Base-by-base conservation (phyloP, 345 rosid species). In the Lepidium africanum region DNA sequence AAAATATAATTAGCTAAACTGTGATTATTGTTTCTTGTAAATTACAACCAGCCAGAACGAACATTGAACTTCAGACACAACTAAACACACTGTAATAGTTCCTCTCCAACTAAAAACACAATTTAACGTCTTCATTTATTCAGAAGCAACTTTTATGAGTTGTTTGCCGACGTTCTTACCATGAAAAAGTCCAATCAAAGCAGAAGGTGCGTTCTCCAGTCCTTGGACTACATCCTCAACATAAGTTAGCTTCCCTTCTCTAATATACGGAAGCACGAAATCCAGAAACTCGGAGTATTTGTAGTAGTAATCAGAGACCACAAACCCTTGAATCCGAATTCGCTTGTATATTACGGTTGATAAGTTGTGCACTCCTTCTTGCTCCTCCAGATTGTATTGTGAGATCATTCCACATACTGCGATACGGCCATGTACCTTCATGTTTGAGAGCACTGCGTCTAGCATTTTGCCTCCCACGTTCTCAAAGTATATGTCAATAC, bases 151-250 rank as follows among this genome's bases (percentile, higher is more conserved):
- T 2, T 9, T 69, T 3, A 86, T 69, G 6, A 83, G 68, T 32
- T 82, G 88, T 50, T 86, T 86, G 5, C 88, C 91, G 3, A 82
- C 76, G 48, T 82, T 83, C 13, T 66, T 77, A 46, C 88, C 88
- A 16, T 54, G 71, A 23, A 75, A 82, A 13, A 83, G 74, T 10
- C 88, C 86, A 3, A 78, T 43, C 2, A 83, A 71, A 23, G 88
- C 86, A 16, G 78, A 68, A 15, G 88, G 84, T 9, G 76, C 84
- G 9, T 58, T 80, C 68, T 86, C 86, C 0, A 86, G 67, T 57
- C 86, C 91, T 57, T 82, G 70, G 0, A 50, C 85, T 8, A 79
- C 35, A 69, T 86, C 88, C 60, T 86, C 91, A 0, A 84, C 71
- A 3, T 84, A 86, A 2, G 70, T 67, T 4, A 86, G 67, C 71